Evolutionary conservation across 768 basidiomycete genomes (phyloP), one percentile per base, ranked within the genome.

Genomic region (Suillus subluteus): DNA sequence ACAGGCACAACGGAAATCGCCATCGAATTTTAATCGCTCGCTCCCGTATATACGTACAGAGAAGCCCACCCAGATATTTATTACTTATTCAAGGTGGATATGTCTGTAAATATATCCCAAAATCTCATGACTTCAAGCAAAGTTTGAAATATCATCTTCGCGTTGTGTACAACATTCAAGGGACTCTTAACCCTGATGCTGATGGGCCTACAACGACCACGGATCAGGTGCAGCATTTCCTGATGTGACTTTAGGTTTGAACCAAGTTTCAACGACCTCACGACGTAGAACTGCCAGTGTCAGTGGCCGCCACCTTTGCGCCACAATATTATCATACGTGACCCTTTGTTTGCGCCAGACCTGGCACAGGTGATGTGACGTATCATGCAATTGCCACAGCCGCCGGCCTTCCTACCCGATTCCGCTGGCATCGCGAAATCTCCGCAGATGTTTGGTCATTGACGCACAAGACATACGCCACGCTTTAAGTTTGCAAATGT

Each of bases 1-100:
- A 59, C 26, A 41, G 40, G 58, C 40, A 61, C 59, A 12, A 32
- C 59, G 59, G 59, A 43, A 15, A 61, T 61, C 41, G 30, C 59
- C 59, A 41, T 6, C 4, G 58, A 15, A 18, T 21, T 6, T 21
- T 35, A 21, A 23, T 11, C 21, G 40, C 21, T 30, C 16, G 18
- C 40, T 26, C 23, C 58, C 58, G 38, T 26, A 26, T 26, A 26
- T 26, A 26, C 26, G 26, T 26, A 26, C 26, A 26, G 26, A 26
- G 26, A 26, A 26, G 26, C 26, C 26, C 26, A 26, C 26, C 26
- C 26, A 26, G 26, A 26, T 26, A 26, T 37, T 37, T 37, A 37
- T 37, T 37, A 37, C 35, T 37, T 37, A 37, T 37, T 37, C 35
- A 8, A 37, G 35, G 35, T 37, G 35, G 6, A 37, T 8, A 37